Conservation (phyloP, 2,329 filamentous ascomycete species). For the Magnaporthiopsis poae region DNA sequence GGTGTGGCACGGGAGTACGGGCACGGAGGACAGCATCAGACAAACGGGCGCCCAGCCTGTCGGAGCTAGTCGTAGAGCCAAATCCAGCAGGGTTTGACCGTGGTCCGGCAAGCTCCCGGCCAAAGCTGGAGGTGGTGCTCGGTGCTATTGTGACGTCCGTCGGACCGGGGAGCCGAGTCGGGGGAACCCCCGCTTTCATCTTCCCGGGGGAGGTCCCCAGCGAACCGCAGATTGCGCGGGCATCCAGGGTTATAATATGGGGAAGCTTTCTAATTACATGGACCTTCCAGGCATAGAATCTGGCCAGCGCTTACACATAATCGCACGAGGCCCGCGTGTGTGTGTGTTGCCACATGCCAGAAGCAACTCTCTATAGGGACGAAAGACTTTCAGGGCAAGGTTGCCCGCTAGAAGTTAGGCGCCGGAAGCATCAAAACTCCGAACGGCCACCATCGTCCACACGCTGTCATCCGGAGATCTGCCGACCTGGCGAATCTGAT, state of each 20-base stretch:
- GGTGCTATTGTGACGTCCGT: no score
- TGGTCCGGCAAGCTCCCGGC: no score
- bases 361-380: no score
- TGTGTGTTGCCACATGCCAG: no score
- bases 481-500: neutral
- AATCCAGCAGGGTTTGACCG: neutral
- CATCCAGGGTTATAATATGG: neutral
- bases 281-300: no score
- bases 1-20: no score
- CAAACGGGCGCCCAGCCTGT: neutral
- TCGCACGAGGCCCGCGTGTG: no score
- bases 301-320: no score
- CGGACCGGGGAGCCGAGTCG: neutral
- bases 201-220: neutral
- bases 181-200: neutral
- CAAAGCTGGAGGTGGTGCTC: no score
- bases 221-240: neutral
- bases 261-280: neutral
- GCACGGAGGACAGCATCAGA: neutral
- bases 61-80: neutral
- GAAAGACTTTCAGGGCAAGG: no score
- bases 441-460: constrained; percentile 14
- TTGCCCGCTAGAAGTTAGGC: no score
- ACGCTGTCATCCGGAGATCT: constrained; percentile 25
- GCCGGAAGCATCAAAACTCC: no score